Evolutionary conservation across 2,329 filamentous ascomycete species (phyloP), one percentile per base, ranked within the genome.

Genomic region (Sclerotinia subarctica): DNA sequence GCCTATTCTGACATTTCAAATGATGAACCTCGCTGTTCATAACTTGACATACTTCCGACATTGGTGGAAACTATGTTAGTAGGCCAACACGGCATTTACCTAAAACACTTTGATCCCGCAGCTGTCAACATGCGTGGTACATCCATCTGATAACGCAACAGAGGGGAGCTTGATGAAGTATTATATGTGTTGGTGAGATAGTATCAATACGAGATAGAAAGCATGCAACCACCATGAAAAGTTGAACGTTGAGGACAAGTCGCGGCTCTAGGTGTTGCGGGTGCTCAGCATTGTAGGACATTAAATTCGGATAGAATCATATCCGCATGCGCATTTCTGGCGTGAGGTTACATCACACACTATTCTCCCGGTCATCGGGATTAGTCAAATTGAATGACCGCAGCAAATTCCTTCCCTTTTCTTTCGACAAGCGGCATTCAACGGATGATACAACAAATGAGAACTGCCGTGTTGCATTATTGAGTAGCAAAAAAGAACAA

Each of bases 171-270:
- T 35, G 5, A 19, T 51, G 29, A 47, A 26, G 15, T 62, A 32
- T 51, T 51, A 32, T 38, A 38, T 29, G 11, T 38, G 44, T 51
- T 38, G 46, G 46, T 38, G 7, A 62, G 29, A 51, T 38, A 21
- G 19, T 51, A 51, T 38, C 46, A 51, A 62, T 51, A 51, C 58
- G 46, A 51, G 46, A 26, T 38, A 7, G 49, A 19, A 38, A 62
- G 58, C 26, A 51, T 51, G 59, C 46, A 62, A 38, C 21, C 46
- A 38, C 29, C 8, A 21, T 51, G 59, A 51, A 51, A 38, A 29
- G 32, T 62, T 38, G 59, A 62, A 62, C 15, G 46, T 62, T 51
- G 46, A 51, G 59, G 46, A 15, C 19, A 62, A 38, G 6, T 62
- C 58, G 58, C 44, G 57, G 57, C 57, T 60, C 42, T 60, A 32